A percentile compares a stretch with the other conserved stretches of the same genome.
phyloP scores from a whole-genome alignment of 2,329 filamentous ascomycete genomes.

The Basipetospora chlamydospora region DNA sequence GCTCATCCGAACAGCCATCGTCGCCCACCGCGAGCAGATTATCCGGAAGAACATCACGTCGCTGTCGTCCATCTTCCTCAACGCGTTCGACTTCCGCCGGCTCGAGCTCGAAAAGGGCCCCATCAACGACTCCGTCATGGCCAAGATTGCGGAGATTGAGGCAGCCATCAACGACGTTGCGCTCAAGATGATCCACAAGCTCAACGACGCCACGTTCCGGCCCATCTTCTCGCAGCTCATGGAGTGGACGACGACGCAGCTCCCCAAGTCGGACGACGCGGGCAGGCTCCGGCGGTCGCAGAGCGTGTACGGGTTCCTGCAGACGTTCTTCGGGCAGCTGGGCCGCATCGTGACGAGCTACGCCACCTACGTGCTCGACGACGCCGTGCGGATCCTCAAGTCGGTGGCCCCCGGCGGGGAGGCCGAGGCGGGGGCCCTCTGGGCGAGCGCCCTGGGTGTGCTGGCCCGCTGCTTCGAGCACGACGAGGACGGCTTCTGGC shows the following conservation, averaged over 20 bases:
- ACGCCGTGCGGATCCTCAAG: slow-evolving; percentile 48
- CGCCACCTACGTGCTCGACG: slow-evolving; percentile 69
- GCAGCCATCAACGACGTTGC: slow-evolving; percentile 51
- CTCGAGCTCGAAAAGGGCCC: slow-evolving; percentile 34
- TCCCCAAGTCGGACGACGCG: slow-evolving; percentile 45
- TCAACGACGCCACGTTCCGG: slow-evolving; percentile 86
- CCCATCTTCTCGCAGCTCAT: slow-evolving; percentile 80
- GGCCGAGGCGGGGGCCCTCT: slow-evolving; percentile 43
- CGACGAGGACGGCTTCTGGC: slow-evolving; percentile 94
- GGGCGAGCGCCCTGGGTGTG: slow-evolving; percentile 55
- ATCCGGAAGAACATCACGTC: slow-evolving; percentile 61
- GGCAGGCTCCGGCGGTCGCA: slow-evolving; percentile 51
- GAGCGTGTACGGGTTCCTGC: slow-evolving; percentile 69
- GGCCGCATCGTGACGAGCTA: slow-evolving; percentile 94
- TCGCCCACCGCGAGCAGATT: slow-evolving; percentile 61
- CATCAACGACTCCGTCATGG: slow-evolving; percentile 24
- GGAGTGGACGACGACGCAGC: slow-evolving; percentile 55
- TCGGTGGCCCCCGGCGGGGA: slow-evolving; percentile 27
- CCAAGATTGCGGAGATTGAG: slow-evolving; percentile 47
- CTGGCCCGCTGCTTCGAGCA: slow-evolving; percentile 67
- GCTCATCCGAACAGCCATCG: slow-evolving; percentile 55
- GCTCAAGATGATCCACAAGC: slow-evolving; percentile 87
- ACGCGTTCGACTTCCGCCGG: slow-evolving; percentile 50
- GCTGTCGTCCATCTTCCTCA: slow-evolving; percentile 51
- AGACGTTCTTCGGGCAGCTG: slow-evolving; percentile 67